A percentile compares a stretch with the other conserved stretches of the same genome.
phyloP scores from a whole-genome alignment of 306 rosid genomes.

The Malus asiatica region DNA sequence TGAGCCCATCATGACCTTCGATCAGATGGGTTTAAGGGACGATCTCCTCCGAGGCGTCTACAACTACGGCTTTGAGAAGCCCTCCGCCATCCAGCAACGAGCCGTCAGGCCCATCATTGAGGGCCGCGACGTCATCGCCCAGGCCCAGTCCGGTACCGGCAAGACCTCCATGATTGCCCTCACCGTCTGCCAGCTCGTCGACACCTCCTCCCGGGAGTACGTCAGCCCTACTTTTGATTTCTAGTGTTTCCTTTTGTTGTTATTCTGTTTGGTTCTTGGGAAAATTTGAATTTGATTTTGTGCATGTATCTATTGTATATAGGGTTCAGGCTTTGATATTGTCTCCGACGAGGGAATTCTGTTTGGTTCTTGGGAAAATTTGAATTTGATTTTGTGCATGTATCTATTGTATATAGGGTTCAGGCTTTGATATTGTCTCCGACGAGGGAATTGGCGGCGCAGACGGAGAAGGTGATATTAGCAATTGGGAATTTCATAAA shows the following conservation, averaged over 20 bases:
- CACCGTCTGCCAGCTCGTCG: constrained; percentile 85
- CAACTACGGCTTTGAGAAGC: constrained; percentile 89
- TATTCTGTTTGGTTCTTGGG: background rate
- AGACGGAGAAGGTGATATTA: constrained; percentile 85
- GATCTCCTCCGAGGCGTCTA: constrained; percentile 86
- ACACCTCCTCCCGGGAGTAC: constrained; percentile 71
- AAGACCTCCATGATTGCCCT: constrained; percentile 97
- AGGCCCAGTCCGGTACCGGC: constrained; percentile 98
- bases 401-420: constrained; percentile 30
- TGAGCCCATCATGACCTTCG: constrained; percentile 72
- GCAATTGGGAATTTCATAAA: constrained; percentile 87
- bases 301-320: background rate
- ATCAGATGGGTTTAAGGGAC: constrained; percentile 88
- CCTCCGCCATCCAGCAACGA: constrained; percentile 95
- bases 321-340: constrained; percentile 87
- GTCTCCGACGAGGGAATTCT: constrained; percentile 96
- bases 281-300: background rate
- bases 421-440: constrained; percentile 93
- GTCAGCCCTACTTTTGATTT: constrained; percentile 10
- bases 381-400: no score
- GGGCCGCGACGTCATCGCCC: constrained; percentile 96
- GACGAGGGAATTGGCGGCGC: constrained; percentile 91
- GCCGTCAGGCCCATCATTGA: constrained; percentile 86
- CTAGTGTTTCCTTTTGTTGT: background rate
- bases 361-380: no score